A percentile compares a stretch with the other conserved stretches of the same genome.
phyloP scores from a whole-genome alignment of 2,329 filamentous ascomycete species.

The Cytospora mali region DNA sequence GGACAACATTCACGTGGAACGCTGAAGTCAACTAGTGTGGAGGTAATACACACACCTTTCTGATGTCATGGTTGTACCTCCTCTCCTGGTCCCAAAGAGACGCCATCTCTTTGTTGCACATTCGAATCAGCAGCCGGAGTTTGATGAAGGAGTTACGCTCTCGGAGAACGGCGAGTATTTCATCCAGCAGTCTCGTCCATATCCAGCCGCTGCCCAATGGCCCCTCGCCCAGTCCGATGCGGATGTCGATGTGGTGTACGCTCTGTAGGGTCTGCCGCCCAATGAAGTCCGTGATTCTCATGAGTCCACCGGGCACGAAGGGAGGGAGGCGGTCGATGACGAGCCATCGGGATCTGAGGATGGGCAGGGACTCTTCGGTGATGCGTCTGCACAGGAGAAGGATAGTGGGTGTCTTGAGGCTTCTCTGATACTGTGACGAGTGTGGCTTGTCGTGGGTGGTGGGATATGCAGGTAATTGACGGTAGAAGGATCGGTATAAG shows the following conservation, averaged over 20 bases:
- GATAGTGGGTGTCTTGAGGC: constrained; percentile 37
- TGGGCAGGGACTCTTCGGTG: constrained; percentile 37
- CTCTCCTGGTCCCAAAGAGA: neutral
- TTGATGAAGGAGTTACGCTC: constrained; percentile 34
- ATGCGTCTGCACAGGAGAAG: constrained; percentile 41
- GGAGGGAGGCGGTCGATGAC: constrained; percentile 42
- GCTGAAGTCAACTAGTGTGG: neutral
- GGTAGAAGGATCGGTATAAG: constrained; percentile 39
- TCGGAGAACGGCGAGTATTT: constrained; percentile 35
- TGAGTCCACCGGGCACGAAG: constrained; percentile 33
- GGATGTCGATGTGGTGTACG: constrained; percentile 37
- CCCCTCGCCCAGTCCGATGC: constrained; percentile 37
- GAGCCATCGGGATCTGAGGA: constrained; percentile 34
- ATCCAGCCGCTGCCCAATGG: constrained; percentile 33
- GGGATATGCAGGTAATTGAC: constrained; percentile 23
- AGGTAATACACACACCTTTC: constrained; percentile 4
- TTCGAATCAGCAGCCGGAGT: constrained; percentile 38
- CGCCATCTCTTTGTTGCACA: constrained; percentile 29
- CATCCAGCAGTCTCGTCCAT: constrained; percentile 35
- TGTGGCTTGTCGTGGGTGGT: neutral
- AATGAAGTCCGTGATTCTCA: constrained; percentile 37
- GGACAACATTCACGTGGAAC: neutral
- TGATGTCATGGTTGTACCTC: neutral
- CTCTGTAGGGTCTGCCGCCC: constrained; percentile 38
- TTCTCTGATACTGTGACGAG: constrained; percentile 13